Base-by-base conservation (phyloP, 1,139 yeast genomes). In the Blastobotrys proliferans region DNA sequence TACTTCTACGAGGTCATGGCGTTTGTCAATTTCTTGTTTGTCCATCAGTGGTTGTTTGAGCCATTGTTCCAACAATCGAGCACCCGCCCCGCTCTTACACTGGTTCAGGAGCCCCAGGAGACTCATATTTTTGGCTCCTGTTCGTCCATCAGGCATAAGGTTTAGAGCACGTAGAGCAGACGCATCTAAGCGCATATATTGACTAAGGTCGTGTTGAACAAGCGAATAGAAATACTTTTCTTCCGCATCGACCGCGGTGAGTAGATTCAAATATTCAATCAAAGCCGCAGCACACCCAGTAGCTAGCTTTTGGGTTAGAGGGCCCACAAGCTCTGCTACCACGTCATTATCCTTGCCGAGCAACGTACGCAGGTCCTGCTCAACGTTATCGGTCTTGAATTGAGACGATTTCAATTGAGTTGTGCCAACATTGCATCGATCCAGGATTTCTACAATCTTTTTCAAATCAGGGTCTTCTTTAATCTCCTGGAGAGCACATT, bases 61-160 rank as follows among this genome's bases (percentile, higher is more conserved):
- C 98, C 98, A 92, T 58, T 87, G 96, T 10, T 92, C 81, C 28
- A 92, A 72, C 43, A 90, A 66, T 52, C 97, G 74, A 1, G 92
- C 72, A 3, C 98, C 98, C 17, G 94, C 86, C 1, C 80, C 72
- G 2, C 95, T 83, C 56, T 84, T 86, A 68, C 97, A 92, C 52
- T 81, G 79, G 67, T 92, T 92, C 53, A 92, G 70, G 35, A 94
- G 70, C 22, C 94, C 96, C 60, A 77, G 88, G 32, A 92, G 67
- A 4, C 94, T 83, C 43, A 83, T 72, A 32, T 76, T 71, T 50
- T 74, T 77, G 20, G 68, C 60, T 5, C 71, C 67, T 65, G 72
- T 72, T 30, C 68, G 60, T 4, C 74, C 66, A 6, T 70, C 62
- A 2, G 97, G 95, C 66, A 90, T 85, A 25, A 92, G 70, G 56